Conservation (phyloP, 2,329 filamentous ascomycete genomes). For the Sporothrix curviconia region DNA sequence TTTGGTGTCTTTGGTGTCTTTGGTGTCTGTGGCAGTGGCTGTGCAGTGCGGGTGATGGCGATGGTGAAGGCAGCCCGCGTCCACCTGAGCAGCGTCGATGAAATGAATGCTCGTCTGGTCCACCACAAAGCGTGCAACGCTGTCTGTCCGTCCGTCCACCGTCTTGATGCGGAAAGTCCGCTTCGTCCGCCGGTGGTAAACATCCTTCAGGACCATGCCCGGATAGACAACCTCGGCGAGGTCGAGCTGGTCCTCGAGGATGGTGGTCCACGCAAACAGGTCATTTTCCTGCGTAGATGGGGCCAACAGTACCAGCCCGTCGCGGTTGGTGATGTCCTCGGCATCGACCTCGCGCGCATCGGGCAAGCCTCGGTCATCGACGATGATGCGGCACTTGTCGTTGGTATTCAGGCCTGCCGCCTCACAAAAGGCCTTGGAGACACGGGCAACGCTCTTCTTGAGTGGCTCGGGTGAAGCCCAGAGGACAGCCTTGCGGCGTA, state of each 20-base stretch:
- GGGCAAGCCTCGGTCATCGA: constrained; percentile 35
- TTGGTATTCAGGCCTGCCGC: constrained; percentile 65
- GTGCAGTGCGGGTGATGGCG: constrained; percentile 15
- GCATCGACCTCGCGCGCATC: constrained; percentile 54
- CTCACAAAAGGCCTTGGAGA: constrained; percentile 67
- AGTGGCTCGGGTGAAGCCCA: constrained; percentile 14
- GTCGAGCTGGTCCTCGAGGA: constrained; percentile 27
- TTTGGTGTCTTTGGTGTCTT: constrained; percentile 10
- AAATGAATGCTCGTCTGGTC: constrained; percentile 31
- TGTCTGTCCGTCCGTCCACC: constrained; percentile 46
- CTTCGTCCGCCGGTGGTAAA: constrained; percentile 48
- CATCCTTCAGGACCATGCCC: constrained; percentile 63
- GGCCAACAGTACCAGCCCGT: constrained; percentile 19
- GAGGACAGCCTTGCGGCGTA: constrained; percentile 17
- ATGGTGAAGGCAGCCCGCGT: background rate
- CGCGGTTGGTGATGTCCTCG: constrained; percentile 46
- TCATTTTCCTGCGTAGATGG: constrained; percentile 24
- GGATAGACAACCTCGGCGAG: constrained; percentile 60
- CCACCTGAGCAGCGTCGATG: constrained; percentile 24
- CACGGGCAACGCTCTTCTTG: constrained; percentile 37
- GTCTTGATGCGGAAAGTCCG: constrained; percentile 53
- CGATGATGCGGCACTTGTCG: constrained; percentile 54
- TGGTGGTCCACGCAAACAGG: constrained; percentile 31
- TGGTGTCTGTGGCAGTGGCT: constrained; percentile 13
- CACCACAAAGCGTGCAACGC: constrained; percentile 37